Evolutionary conservation across 2,329 filamentous ascomycete genomes (phyloP).

Genomic region (Didymella lethalis): DNA sequence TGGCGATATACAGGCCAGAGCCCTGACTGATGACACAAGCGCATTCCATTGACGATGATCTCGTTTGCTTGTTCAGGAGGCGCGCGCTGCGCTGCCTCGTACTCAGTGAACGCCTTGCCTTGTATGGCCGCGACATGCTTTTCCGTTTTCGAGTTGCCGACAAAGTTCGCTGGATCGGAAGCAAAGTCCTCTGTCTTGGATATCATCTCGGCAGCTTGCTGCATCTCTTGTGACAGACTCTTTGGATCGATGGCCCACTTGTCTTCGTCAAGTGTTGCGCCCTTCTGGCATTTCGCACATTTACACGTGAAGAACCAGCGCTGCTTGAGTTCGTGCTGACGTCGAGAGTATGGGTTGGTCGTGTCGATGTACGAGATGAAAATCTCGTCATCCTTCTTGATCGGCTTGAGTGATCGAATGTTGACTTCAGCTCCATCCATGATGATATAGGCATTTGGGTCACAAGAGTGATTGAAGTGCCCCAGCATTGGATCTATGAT

Average conservation of each 20-base stretch:
- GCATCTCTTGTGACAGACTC: constrained; percentile 35
- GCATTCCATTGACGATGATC: constrained; percentile 52
- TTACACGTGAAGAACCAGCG: constrained; percentile 67
- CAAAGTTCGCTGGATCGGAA: constrained; percentile 35
- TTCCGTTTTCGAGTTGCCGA: constrained; percentile 36
- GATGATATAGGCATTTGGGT: constrained; percentile 65
- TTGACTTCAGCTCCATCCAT: constrained; percentile 63
- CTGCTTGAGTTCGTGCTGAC: constrained; percentile 61
- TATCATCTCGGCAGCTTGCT: constrained; percentile 35
- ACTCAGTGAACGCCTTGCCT: constrained; percentile 36
- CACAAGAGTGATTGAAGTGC: constrained; percentile 68
- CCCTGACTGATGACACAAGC: constrained; percentile 49
- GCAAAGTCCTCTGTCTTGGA: constrained; percentile 24
- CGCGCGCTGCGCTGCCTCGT: constrained; percentile 35
- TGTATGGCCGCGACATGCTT: constrained; percentile 39
- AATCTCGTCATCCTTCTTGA: constrained; percentile 64
- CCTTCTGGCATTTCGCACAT: constrained; percentile 60
- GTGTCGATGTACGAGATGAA: constrained; percentile 69
- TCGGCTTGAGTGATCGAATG: constrained; percentile 61
- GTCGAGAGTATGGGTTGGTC: constrained; percentile 59
- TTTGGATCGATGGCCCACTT: constrained; percentile 48
- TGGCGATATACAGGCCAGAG: constrained; percentile 61
- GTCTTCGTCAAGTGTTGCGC: constrained; percentile 52
- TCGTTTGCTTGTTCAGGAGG: constrained; percentile 42
- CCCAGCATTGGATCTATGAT: constrained; percentile 64